A percentile compares a stretch with the other conserved stretches of the same genome.
Conservation (phyloP, 2,329 filamentous ascomycete species). For the Ophiocordyceps camponoti-leonardi region DNA sequence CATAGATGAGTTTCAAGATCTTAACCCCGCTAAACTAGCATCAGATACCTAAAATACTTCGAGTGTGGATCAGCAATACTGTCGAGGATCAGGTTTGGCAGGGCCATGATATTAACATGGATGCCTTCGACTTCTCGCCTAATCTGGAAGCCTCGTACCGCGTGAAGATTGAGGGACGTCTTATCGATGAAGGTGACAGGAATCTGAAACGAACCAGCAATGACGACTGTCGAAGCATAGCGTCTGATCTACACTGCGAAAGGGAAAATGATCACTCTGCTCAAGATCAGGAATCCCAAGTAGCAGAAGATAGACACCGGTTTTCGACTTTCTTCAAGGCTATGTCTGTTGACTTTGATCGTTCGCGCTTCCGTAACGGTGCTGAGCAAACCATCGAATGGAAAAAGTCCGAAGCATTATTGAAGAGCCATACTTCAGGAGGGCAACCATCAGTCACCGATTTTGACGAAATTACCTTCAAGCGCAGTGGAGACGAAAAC, state of each 20-base stretch:
- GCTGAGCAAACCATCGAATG: slow-evolving; percentile 55
- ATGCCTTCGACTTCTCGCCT: slow-evolving; percentile 67
- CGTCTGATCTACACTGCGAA: slow-evolving; percentile 12
- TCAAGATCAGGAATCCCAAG: slow-evolving; percentile 14
- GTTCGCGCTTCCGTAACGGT: slow-evolving; percentile 37
- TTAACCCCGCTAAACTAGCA: slow-evolving; percentile 3
- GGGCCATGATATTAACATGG: slow-evolving; percentile 45
- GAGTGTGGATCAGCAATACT: slow-evolving; percentile 90
- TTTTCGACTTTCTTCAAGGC: slow-evolving; percentile 70
- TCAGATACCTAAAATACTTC: slow-evolving; percentile 64
- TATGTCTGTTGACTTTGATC: slow-evolving; percentile 59
- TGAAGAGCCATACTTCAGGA: slow-evolving; percentile 22
- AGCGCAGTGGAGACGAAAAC: slow-evolving; percentile 83
- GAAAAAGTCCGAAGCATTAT: slow-evolving; percentile 57
- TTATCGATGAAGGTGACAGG: slow-evolving; percentile 54
- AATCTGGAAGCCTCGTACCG: slow-evolving; percentile 66
- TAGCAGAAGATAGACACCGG: slow-evolving; percentile 28
- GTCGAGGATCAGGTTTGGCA: slow-evolving; percentile 94
- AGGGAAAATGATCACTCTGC: slow-evolving; percentile 9
- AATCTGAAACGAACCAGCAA: slow-evolving; percentile 18
- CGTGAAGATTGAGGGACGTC: slow-evolving; percentile 78
- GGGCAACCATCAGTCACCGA: slow-evolving; percentile 44
- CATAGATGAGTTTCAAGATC: background rate
- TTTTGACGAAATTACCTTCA: slow-evolving; percentile 84
- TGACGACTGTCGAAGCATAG: slow-evolving; percentile 24